phyloP scores from a whole-genome alignment of 306 rosid genomes.

The Cicer bijugum region DNA sequence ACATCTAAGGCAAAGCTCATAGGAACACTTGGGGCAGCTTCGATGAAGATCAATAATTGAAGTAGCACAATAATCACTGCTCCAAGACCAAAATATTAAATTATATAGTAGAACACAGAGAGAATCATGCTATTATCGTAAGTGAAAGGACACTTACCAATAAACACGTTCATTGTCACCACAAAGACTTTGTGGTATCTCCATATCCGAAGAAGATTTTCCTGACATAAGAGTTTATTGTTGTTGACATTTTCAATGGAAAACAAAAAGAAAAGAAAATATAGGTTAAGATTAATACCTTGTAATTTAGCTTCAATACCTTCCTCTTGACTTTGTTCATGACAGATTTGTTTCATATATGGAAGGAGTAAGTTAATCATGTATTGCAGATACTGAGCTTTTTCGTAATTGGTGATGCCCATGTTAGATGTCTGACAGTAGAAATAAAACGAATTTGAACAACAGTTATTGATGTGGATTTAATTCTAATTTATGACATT shows the following conservation, averaged over 20 bases:
- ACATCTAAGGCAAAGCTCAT: slow-evolving; percentile 75
- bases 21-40: slow-evolving; percentile 73
- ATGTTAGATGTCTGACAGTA: slow-evolving; percentile 61
- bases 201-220: slow-evolving; percentile 50
- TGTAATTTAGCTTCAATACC: slow-evolving; percentile 68
- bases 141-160: slow-evolving; percentile 60
- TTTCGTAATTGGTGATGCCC: slow-evolving; percentile 55
- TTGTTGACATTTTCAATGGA: slow-evolving; percentile 36
- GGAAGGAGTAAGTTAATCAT: slow-evolving; percentile 57
- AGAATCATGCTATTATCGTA: slow-evolving; percentile 19
- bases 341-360: slow-evolving; percentile 61
- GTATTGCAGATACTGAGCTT: slow-evolving; percentile 56
- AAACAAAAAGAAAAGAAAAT: slow-evolving; percentile 1
- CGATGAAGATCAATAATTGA: slow-evolving; percentile 79
- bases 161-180: slow-evolving; percentile 68
- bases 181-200: slow-evolving; percentile 62
- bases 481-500: slow-evolving; percentile 2
- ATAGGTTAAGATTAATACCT: slow-evolving; percentile 56
- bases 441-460: slow-evolving; percentile 32
- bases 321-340: slow-evolving; percentile 67
- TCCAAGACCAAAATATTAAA: slow-evolving; percentile 43
- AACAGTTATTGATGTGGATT: not conserved
- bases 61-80: slow-evolving; percentile 83
- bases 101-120: slow-evolving; percentile 33
- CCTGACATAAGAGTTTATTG: slow-evolving; percentile 49